Base-by-base conservation (phyloP, 495 filamentous ascomycete species). In the Tricharina praecox region DNA sequence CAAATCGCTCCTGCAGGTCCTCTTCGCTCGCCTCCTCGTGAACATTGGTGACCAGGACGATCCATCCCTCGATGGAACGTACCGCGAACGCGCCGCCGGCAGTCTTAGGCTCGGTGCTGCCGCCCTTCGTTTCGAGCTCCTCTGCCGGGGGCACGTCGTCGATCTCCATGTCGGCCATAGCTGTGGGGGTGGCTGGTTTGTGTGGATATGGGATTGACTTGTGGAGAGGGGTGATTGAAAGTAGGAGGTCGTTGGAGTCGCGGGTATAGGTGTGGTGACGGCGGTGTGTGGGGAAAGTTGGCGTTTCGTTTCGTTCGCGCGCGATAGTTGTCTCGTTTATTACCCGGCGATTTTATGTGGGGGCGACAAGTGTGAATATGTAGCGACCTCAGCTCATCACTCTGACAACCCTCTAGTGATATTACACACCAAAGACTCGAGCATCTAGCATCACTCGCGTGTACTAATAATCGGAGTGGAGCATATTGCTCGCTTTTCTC, bases 11-110 rank as follows among this genome's bases (percentile, higher is more conserved):
- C 45, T 81, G 85, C 23, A 99, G 65, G 51, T 93, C 85, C 66
- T 99, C 92, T 67, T 99, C 92, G 57, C 78, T 84, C 15, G 92
- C 85, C 66, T 99, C 92, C 62, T 96, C 92, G 64, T 99, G 90
- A 33, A 96, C 85, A 63, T 96, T 95, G 16, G 87, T 93, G 50
- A 80, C 86, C 49, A 95, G 79, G 53, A 99, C 72, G 65, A 99
- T 96, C 92, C 92, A 99, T 53, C 92, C 92, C 64, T 99, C 92
- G 62, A 99, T 95, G 51, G 84, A 93, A 63, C 92, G 85, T 44
- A 99, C 92, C 11, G 88, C 92, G 4, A 82, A 85, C 23, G 88
- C 85, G 50, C 81, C 82, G 45, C 75, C 68, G 50, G 75, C 70
- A 38, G 88, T 93, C 61, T 80, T 77, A 18, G 73, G 64, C 49